phyloP scores from a whole-genome alignment of 768 basidiomycete species.

The Leccinum rimulosum region DNA sequence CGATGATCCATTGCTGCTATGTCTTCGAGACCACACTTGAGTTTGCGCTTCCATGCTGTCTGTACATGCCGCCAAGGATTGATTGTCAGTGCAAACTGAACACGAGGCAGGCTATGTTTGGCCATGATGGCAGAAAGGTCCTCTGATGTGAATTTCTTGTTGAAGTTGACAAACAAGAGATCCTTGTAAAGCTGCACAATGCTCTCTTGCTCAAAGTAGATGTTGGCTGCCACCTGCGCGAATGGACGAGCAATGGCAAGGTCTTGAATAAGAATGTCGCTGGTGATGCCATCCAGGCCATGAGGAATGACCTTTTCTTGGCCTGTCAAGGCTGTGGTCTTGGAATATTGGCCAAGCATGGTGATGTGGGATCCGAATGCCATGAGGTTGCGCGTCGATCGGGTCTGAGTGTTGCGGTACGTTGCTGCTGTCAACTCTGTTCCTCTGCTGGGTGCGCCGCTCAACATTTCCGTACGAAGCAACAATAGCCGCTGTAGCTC shows the following conservation, averaged over 20 bases:
- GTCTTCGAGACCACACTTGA: background rate
- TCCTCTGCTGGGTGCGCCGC: background rate
- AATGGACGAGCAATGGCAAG: background rate
- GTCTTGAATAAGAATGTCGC: background rate
- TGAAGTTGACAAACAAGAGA: slow-evolving; percentile 2
- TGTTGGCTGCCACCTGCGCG: background rate
- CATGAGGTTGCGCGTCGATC: background rate
- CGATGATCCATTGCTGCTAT: background rate
- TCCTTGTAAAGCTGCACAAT: background rate
- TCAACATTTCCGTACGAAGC: background rate
- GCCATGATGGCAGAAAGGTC: background rate
- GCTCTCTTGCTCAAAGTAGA: background rate
- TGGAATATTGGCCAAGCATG: background rate
- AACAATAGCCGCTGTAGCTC: background rate
- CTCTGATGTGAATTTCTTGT: background rate
- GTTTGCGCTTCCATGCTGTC: slow-evolving; percentile 6
- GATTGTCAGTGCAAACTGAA: background rate
- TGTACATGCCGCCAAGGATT: slow-evolving; percentile 6
- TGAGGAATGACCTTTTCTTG: background rate
- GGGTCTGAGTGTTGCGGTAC: background rate
- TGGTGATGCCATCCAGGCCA: background rate
- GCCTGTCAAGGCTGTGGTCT: background rate
- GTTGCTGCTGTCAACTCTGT: background rate
- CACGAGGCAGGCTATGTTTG: background rate
- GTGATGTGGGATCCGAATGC: background rate